Conservation (phyloP, 495 filamentous ascomycete species). For the Aspergillus cavernicola region DNA sequence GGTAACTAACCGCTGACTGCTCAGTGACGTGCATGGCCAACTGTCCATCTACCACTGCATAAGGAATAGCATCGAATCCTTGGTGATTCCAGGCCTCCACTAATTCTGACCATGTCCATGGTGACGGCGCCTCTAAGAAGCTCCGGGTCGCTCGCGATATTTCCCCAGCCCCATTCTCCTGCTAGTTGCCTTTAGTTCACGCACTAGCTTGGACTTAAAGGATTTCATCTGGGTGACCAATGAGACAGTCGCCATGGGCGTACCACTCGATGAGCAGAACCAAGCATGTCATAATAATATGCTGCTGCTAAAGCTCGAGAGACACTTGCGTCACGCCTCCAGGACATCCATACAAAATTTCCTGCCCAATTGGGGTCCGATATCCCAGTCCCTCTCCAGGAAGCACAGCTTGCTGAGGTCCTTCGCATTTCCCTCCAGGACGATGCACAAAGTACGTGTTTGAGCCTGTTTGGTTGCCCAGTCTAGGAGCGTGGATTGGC, state of each 20-base stretch:
- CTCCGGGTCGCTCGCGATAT: constrained; percentile 16
- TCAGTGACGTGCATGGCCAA: constrained; percentile 7
- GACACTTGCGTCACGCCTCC: not conserved
- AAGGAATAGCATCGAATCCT: constrained; percentile 11
- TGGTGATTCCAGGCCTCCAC: constrained; percentile 17
- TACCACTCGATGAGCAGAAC: not conserved
- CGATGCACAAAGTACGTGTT: constrained; percentile 7
- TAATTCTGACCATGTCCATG: constrained; percentile 19
- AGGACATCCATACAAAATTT: not conserved
- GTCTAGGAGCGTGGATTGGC: not conserved
- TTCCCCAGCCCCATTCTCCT: constrained; percentile 18
- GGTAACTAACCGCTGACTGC: constrained; percentile 3
- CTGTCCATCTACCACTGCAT: constrained; percentile 1
- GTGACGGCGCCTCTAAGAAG: constrained; percentile 17
- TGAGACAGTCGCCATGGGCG: not conserved
- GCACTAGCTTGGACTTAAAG: constrained; percentile 10
- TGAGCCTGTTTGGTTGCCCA: constrained; percentile 3
- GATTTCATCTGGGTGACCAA: not conserved
- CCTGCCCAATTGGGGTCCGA: constrained; percentile 2
- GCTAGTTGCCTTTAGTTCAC: constrained; percentile 18
- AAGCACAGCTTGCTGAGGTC: not conserved
- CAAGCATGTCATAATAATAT: constrained; percentile 4
- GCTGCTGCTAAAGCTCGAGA: not conserved
- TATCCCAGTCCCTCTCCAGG: not conserved
- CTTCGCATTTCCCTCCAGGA: not conserved